Percentiles rank a stretch among this genome's conserved stretches.
Conservation (phyloP, 139 green algal species). For the Chlorella sp. region DNA sequence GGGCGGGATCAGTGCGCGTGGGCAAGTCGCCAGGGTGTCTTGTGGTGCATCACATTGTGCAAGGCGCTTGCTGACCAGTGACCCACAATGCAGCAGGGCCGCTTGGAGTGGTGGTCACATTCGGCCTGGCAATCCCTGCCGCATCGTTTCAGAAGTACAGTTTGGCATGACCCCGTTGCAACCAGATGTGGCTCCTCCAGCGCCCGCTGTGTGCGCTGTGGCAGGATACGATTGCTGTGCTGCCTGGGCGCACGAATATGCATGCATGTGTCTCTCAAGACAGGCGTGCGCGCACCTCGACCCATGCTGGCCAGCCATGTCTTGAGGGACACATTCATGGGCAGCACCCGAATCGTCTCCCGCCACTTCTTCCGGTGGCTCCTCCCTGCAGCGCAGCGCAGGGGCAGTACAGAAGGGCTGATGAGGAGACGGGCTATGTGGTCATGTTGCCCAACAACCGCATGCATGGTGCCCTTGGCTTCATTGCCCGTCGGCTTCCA, state of each 20-base stretch:
- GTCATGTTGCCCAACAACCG: too few relatives aligned
- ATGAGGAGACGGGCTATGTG: background rate
- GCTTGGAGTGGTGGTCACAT: too few relatives aligned
- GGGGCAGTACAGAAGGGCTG: background rate
- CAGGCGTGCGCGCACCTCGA: background rate
- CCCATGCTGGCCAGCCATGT: background rate
- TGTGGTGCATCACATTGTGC: background rate
- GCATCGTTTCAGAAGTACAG: background rate
- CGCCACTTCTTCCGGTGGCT: slow-evolving; percentile 15
- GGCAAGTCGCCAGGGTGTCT: background rate
- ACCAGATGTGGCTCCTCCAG: background rate
- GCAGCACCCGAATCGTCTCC: slow-evolving; percentile 17
- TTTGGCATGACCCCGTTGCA: background rate
- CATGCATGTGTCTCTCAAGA: too few relatives aligned
- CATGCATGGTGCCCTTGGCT: too few relatives aligned
- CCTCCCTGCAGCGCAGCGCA: background rate
- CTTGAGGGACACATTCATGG: background rate
- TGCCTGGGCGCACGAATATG: too few relatives aligned
- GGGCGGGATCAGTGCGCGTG: background rate
- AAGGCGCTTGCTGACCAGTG: too few relatives aligned
- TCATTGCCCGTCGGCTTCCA: too few relatives aligned
- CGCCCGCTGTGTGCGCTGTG: background rate
- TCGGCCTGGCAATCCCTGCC: background rate
- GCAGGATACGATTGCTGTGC: too few relatives aligned
- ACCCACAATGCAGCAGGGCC: too few relatives aligned